These are phyloP conservation scores for Spergularia marina DNA, from an alignment of 148 eudicot genomes.

Conservation along the genomic window DNA sequence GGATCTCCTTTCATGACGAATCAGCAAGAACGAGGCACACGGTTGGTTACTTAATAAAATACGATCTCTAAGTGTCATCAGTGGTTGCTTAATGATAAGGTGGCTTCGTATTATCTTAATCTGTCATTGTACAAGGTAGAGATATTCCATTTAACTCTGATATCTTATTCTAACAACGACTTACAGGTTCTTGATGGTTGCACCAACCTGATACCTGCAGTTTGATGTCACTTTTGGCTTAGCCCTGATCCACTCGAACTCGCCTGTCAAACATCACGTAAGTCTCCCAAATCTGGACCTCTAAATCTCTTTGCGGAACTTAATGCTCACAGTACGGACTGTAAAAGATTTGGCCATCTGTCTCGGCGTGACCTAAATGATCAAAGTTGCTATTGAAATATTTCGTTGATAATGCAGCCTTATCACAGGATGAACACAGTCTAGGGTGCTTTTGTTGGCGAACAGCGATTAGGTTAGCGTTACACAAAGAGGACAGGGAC, in stretches of 20 bases:
- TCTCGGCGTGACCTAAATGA: too few species aligned
- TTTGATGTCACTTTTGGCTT: conserved; percentile 14
- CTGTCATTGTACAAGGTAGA: conserved; percentile 14
- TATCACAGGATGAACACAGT: too few species aligned
- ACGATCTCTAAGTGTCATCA: conserved; percentile 2
- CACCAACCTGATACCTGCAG: conserved; percentile 10
- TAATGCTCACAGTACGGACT: too few species aligned
- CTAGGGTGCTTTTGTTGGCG: too few species aligned
- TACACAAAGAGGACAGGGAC: too few species aligned
- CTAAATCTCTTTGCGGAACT: neutral
- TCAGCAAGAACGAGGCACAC: conserved; percentile 23
- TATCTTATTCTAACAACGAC: conserved; percentile 16
- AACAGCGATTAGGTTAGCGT: too few species aligned
- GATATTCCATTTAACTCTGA: conserved; percentile 14
- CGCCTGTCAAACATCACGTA: conserved; percentile 7
- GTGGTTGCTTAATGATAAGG: conserved; percentile 19
- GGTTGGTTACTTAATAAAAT: conserved; percentile 11
- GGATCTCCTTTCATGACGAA: conserved; percentile 19
- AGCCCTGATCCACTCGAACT: neutral
- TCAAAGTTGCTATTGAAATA: too few species aligned
- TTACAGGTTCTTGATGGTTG: conserved; percentile 2
- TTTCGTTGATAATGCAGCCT: too few species aligned
- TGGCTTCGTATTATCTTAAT: conserved; percentile 14
- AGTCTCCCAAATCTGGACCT: neutral
- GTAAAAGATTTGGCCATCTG: too few species aligned